Evolutionary conservation across 495 filamentous ascomycete genomes (phyloP), one percentile per base, ranked within the genome.

Genomic region (Cercophora samala): DNA sequence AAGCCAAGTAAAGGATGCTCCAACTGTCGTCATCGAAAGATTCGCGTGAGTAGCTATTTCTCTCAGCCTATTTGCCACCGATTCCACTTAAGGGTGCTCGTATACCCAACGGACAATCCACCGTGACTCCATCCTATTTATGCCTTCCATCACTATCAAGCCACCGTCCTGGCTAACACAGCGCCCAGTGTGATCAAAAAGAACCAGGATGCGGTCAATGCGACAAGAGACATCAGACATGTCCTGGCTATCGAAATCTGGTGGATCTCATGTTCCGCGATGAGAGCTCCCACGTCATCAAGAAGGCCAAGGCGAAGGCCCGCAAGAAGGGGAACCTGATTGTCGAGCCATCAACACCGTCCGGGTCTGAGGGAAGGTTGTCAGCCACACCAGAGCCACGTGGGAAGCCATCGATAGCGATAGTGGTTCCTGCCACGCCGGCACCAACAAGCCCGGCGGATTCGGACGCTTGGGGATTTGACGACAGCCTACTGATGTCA

Each of bases 241-340:
- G 90, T 70, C 87, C 87, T 62, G 89, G 90, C 24, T 92, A 92
- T 71, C 82, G 89, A 64, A 88, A 91, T 63, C 82, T 87, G 63
- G 74, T 88, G 46, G 87, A 88, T 55, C 77, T 91, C 54, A 86
- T 90, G 82, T 92, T 92, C 74, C 87, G 89, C 26, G 87, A 91
- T 71, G 87, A 92, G 74, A 91, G 88, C 73, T 82, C 84, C 63
- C 83, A 86, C 67, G 87, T 91, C 58, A 84, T 86, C 65, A 83
- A 82, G 65, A 91, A 90, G 75, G 87, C 85, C 54, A 83, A 83
- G 66, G 75, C 74, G 19, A 76, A 70, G 61, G 75, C 74, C 65
- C 73, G 65, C 37, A 76, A 76, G 66, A 78, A 72, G 71, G 21
- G 62, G 25, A 58, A 66, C 51, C 66, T 73, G 11, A 67, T 55